phyloP scores from a whole-genome alignment of 148 eudicot species.

The Heliosperma pusillum region DNA sequence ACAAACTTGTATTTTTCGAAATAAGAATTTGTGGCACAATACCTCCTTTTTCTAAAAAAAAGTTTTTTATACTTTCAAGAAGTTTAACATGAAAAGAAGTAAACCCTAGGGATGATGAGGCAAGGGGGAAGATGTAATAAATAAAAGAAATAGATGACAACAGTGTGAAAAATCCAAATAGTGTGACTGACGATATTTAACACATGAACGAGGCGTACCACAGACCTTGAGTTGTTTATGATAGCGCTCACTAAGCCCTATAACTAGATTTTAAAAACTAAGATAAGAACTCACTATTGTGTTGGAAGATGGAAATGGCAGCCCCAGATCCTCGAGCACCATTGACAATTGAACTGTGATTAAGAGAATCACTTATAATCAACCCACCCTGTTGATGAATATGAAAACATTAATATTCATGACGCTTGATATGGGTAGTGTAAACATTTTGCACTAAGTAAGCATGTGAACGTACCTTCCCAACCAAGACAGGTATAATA shows the following conservation, averaged over 20 bases:
- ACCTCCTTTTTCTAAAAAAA: too few relatives aligned
- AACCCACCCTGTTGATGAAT: slow-evolving; percentile 72
- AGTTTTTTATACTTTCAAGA: too few relatives aligned
- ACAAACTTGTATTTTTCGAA: too few relatives aligned
- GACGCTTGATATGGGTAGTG: neutral
- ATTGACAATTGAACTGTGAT: slow-evolving; percentile 92
- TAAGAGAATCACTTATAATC: slow-evolving; percentile 90
- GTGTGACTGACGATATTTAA: too few relatives aligned
- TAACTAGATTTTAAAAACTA: neutral
- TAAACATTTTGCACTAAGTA: neutral
- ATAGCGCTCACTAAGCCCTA: neutral
- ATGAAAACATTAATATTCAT: slow-evolving; percentile 8
- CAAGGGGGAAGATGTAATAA: too few relatives aligned
- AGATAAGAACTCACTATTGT: slow-evolving; percentile 65
- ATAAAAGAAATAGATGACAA: too few relatives aligned
- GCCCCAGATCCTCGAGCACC: slow-evolving; percentile 99
- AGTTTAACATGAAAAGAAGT: too few relatives aligned
- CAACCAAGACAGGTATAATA: slow-evolving; percentile 80
- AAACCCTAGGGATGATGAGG: too few relatives aligned
- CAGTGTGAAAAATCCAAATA: too few relatives aligned
- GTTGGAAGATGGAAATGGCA: slow-evolving; percentile 76
- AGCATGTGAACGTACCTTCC: slow-evolving; percentile 50
- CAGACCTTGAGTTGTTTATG: too few relatives aligned
- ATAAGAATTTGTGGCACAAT: too few relatives aligned
- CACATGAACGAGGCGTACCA: neutral